Percentiles rank a stretch among this genome's conserved stretches.
These are phyloP conservation scores for Amanita jacksonii DNA, from an alignment of 768 basidiomycete species.

Conservation along the genomic window DNA sequence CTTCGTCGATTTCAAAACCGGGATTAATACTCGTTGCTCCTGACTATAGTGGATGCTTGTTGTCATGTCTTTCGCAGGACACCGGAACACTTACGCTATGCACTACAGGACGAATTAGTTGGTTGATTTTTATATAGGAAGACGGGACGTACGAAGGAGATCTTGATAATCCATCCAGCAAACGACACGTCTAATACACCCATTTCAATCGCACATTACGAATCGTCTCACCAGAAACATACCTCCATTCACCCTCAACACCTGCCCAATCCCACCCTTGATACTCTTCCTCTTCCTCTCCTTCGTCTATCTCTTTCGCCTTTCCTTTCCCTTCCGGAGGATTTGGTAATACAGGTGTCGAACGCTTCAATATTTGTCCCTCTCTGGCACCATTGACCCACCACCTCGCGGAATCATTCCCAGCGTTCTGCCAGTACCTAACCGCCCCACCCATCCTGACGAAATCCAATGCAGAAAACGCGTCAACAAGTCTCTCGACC, in stretches of 20 bases:
- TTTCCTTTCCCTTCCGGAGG: background rate
- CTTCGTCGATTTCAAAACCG: slow-evolving; percentile 27
- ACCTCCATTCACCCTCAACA: slow-evolving; percentile 45
- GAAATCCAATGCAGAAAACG: slow-evolving; percentile 22
- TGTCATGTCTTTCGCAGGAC: background rate
- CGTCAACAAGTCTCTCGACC: slow-evolving; percentile 10
- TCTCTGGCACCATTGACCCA: slow-evolving; percentile 8
- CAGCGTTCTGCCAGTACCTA: slow-evolving; percentile 25
- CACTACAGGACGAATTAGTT: slow-evolving; percentile 16
- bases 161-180: slow-evolving; percentile 55
- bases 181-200: slow-evolving; percentile 39
- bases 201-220: no score
- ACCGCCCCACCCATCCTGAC: slow-evolving; percentile 31
- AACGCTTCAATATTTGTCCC: background rate
- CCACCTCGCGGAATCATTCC: slow-evolving; percentile 8
- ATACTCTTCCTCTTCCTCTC: slow-evolving; percentile 25
- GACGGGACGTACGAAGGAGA: slow-evolving; percentile 32
- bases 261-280: slow-evolving; percentile 60
- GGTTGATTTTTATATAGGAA: background rate
- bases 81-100: slow-evolving; percentile 24
- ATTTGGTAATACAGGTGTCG: no score
- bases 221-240: no score
- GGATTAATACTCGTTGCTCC: slow-evolving; percentile 14
- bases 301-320: slow-evolving; percentile 15
- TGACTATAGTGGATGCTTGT: background rate